Evolutionary conservation across 179 eudicot genomes (phyloP).

Genomic region (Beta macrorhiza): DNA sequence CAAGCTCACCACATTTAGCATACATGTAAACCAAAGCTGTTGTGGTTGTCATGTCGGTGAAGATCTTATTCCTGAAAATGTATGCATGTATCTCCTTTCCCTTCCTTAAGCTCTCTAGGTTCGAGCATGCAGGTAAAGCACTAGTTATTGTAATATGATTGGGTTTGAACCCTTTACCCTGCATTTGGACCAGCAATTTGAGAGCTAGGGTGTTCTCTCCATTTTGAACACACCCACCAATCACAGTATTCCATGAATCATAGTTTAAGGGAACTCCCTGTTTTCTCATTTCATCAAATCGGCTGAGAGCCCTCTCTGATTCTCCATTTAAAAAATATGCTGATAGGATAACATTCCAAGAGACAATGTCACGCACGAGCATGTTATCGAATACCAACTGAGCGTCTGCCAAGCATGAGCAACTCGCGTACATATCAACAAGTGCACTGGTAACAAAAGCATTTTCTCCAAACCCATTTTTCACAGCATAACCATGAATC

Average conservation of each 20-base stretch:
- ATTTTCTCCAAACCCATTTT: too few species aligned
- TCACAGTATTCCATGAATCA: conserved; percentile 76
- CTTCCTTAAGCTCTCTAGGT: conserved; percentile 52
- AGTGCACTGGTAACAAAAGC: too few species aligned
- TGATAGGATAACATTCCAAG: conserved; percentile 67
- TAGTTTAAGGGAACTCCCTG: conserved; percentile 22
- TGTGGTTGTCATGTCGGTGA: conserved; percentile 44
- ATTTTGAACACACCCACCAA: conserved; percentile 62
- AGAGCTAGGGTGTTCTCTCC: conserved; percentile 47
- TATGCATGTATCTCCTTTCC: conserved; percentile 73
- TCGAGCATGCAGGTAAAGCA: conserved; percentile 59
- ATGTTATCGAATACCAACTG: conserved; percentile 51
- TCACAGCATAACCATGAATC: too few species aligned
- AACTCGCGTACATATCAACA: conserved; percentile 54
- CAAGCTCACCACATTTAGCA: conserved; percentile 75
- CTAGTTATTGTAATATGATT: conserved; percentile 64
- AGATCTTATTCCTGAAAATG: conserved; percentile 43
- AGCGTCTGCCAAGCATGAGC: conserved; percentile 59
- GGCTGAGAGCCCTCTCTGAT: conserved; percentile 42
- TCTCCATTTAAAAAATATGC: conserved; percentile 64
- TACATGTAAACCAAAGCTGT: conserved; percentile 73
- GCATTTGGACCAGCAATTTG: conserved; percentile 58
- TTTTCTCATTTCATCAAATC: conserved; percentile 46
- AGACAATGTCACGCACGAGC: conserved; percentile 47
- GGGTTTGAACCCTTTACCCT: conserved; percentile 50